Evolutionary conservation across 2,329 filamentous ascomycete species (phyloP), one percentile per base, ranked within the genome.

Genomic region (Fusarium sp.): DNA sequence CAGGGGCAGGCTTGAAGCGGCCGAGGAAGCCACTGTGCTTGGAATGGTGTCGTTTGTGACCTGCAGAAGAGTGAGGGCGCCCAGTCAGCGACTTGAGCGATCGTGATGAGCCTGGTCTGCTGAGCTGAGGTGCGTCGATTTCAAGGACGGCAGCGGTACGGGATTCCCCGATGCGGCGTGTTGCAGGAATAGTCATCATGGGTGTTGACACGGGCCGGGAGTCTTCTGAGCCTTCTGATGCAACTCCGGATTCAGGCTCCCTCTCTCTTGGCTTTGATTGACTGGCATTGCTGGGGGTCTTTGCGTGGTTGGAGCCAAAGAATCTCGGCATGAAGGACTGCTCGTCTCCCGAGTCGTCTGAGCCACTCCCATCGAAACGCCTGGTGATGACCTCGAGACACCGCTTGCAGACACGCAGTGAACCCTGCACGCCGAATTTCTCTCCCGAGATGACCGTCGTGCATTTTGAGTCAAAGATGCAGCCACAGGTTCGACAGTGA

Each of bases 401-500:
- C 20, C 92, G 93, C 74, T 94, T 97, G 82, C 96, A 99, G 11
- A 99, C 93, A 63, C 95, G 87, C 42, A 99, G 84, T 13, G 89
- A 92, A 6, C 93, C 92, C 51, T 90, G 88, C 54, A 97, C 93
- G 14, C 93, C 94, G 77, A 99, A 98, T 54, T 90, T 89, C 68
- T 91, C 88, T 6, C 95, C 96, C 6, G 93, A 88, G 23, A 98
- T 93, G n/a, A 95, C 89, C 5, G 91, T 91, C 0, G 95, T 99
- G 80, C 96, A 99, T 78, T 96, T 97, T 4, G 93, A 92, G 79
- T 98, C 96, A 76, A 99, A 99, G 46, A 99, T 99, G 76, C 97
- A 97, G n/a, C 96, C 96, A 77, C 96, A 99, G 0, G 89, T 92
- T 66, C 96, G 90, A 78, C 96, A 99, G 79, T 99, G 96, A 78